phyloP scores from a whole-genome alignment of 2,329 filamentous ascomycete genomes.

The Cladosporium oxysporum region DNA sequence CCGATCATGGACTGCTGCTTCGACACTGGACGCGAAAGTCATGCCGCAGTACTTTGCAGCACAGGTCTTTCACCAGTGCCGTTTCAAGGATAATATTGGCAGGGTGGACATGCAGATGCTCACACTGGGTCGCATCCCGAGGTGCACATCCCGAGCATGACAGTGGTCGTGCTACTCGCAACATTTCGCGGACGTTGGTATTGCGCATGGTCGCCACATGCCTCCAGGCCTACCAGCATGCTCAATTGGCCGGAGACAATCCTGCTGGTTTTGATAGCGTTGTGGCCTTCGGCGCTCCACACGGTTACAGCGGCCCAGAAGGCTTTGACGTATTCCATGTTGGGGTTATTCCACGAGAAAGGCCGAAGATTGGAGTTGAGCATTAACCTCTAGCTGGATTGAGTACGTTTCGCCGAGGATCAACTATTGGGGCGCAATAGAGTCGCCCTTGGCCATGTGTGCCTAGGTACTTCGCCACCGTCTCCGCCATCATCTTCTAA shows the following conservation, averaged over 20 bases:
- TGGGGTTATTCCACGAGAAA: not conserved
- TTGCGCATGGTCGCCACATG: not conserved
- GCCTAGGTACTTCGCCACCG: not conserved
- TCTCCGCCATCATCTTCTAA: not conserved
- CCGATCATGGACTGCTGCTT: not conserved
- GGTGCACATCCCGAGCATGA: not conserved
- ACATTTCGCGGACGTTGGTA: too few relatives aligned
- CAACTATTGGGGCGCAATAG: not conserved
- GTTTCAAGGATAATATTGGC: not conserved
- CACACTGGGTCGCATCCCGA: not conserved
- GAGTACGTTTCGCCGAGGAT: not conserved
- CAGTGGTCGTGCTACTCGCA: not conserved
- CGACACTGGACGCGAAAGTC: not conserved
- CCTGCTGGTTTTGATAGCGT: not conserved
- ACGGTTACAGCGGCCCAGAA: not conserved
- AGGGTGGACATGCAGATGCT: not conserved
- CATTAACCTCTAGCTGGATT: not conserved
- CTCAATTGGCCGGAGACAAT: not conserved
- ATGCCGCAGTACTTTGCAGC: not conserved
- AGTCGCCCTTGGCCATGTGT: not conserved
- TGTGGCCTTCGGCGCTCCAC: not conserved
- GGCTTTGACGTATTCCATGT: not conserved
- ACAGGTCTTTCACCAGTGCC: not conserved
- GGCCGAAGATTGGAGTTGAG: not conserved
- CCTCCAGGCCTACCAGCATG: not conserved